Evolutionary conservation across 1,284 basidiomycete genomes (phyloP), one percentile per base, ranked within the genome.

Genomic region (Cerrena zonata): DNA sequence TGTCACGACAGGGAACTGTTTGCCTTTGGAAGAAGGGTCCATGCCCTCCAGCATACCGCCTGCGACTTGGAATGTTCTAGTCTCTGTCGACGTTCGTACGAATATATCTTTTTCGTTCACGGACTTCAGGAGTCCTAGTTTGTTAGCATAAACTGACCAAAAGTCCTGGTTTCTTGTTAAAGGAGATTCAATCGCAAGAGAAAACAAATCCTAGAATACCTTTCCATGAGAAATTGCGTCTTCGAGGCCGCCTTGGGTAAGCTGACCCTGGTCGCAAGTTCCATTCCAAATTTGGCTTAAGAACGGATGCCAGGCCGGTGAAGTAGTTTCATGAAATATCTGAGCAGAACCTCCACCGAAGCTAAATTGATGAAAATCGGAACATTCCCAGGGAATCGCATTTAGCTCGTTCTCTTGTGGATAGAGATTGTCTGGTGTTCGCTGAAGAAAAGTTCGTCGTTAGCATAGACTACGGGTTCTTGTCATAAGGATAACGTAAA

Each of bases 271-370:
- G 56, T 79, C 76, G 58, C 78, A 80, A 2, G 73, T 76, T 4
- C 78, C 79, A 37, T 73, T 68, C 78, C 79, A 80, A n/a, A 81
- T 69, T 48, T 69, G 64, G n/a, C 59, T 61, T 24, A 69, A 63
- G 53, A 80, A 77, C 1, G 79, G 74, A 51, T 79, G 74, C 67
- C 63, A 68, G 4, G 61, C 48, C 1, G 74, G 73, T 36, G 66
- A 67, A 30, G 48, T 43, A 4, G 60, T 70, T 46, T 69, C 53
- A 52, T 74, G 72, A 45, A 67, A 72, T 18, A 79, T 67, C 1
- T 58, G 63, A n/a, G 64, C 54, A 1, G 62, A 66, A 4, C 65
- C 64, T 5, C 56, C 65, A 3, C 59, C 69, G 40, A 69, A 71
- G 49, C 66, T 66, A 45, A 65, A 57, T 53, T 70, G 65, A 12